These are phyloP conservation scores for Suillus cothurnatus DNA, from an alignment of 768 basidiomycete species.

Conservation along the genomic window DNA sequence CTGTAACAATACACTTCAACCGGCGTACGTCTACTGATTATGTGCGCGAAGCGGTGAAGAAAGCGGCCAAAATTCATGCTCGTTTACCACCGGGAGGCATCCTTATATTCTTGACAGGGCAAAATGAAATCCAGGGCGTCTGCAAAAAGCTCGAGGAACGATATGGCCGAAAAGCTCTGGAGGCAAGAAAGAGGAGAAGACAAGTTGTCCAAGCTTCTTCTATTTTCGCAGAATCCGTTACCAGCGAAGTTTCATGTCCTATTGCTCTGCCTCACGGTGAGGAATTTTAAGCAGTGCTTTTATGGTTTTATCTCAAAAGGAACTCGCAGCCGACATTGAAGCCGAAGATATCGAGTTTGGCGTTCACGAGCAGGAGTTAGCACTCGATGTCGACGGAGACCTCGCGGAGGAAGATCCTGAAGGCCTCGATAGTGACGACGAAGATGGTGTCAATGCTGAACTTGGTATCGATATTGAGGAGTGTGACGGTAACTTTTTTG, in stretches of 20 bases:
- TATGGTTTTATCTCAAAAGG: not conserved
- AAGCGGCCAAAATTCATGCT: conserved; percentile 89
- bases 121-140: conserved; percentile 89
- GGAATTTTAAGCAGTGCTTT: not conserved
- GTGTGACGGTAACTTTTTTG: conserved; percentile 54
- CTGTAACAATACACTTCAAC: conserved; percentile 94
- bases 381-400: conserved; percentile 68
- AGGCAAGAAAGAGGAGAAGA: conserved; percentile 47
- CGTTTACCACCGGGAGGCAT: conserved; percentile 92
- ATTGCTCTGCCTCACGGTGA: conserved; percentile 24
- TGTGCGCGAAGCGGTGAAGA: conserved; percentile 86
- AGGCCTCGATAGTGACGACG: conserved; percentile 74
- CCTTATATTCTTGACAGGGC: conserved; percentile 92
- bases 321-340: conserved; percentile 65
- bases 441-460: conserved; percentile 50
- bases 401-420: conserved; percentile 69
- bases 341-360: conserved; percentile 82
- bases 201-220: conserved; percentile 26
- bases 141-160: conserved; percentile 79
- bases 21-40: conserved; percentile 87
- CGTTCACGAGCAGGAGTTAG: conserved; percentile 47
- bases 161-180: conserved; percentile 69
- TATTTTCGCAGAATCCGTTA: conserved; percentile 29
- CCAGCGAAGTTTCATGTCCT: conserved; percentile 12
- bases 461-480: conserved; percentile 66